Conservation (phyloP, 768 basidiomycete species). For the Phaeotremella skinneri region DNA sequence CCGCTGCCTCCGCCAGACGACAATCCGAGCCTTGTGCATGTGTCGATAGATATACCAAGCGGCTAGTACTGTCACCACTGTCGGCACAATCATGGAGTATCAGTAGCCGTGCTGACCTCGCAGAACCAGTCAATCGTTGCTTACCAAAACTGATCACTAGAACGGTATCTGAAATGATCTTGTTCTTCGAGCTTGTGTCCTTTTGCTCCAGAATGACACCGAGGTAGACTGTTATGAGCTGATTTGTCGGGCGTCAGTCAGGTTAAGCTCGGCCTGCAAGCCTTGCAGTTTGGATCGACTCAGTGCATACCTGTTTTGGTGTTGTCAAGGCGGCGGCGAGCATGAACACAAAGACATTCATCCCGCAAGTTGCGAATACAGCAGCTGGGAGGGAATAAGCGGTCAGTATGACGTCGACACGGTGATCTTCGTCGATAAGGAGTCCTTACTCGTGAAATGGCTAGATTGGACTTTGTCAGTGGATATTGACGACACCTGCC, state of each 20-base stretch:
- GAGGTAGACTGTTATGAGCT: slow-evolving; percentile 86
- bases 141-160: slow-evolving; percentile 61
- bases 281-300: neutral
- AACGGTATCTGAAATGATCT: slow-evolving; percentile 68
- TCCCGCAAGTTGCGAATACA: slow-evolving; percentile 50
- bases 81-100: slow-evolving; percentile 5
- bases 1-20: slow-evolving; percentile 46
- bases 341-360: slow-evolving; percentile 46
- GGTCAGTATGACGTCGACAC: neutral
- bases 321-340: slow-evolving; percentile 40
- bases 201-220: slow-evolving; percentile 58
- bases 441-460: slow-evolving; percentile 20
- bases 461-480: slow-evolving; percentile 2
- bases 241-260: no score
- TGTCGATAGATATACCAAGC: slow-evolving; percentile 61
- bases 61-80: slow-evolving; percentile 52
- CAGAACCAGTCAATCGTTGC: no score
- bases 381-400: slow-evolving; percentile 26
- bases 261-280: no score
- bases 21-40: slow-evolving; percentile 45
- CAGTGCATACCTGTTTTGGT: slow-evolving; percentile 48
- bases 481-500: slow-evolving; percentile 2
- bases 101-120: neutral
- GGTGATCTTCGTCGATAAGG: neutral
- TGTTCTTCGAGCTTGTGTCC: slow-evolving; percentile 55